Evolutionary conservation across 345 rosid genomes (phyloP).

Genomic region (Salix dunnii): DNA sequence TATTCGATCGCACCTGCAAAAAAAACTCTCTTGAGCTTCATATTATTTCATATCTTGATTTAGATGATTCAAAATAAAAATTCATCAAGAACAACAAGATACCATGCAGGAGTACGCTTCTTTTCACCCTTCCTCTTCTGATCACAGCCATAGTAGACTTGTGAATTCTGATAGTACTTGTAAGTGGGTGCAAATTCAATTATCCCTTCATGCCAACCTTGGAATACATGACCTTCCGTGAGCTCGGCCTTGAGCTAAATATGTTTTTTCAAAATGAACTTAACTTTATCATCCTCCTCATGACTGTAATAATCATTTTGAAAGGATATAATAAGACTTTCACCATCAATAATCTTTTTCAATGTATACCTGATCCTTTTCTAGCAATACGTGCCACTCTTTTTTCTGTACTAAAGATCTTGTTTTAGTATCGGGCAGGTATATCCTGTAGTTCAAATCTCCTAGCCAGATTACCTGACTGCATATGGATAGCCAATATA

Average conservation of each 20-base stretch:
- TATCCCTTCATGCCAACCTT: slow-evolving; percentile 90
- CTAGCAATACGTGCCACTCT: slow-evolving; percentile 81
- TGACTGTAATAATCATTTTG: neutral
- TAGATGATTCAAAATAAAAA: neutral
- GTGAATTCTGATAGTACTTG: slow-evolving; percentile 69
- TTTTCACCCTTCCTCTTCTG: slow-evolving; percentile 55
- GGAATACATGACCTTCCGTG: slow-evolving; percentile 65
- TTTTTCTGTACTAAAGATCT: slow-evolving; percentile 48
- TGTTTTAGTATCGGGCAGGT: slow-evolving; percentile 36
- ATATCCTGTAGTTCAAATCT: slow-evolving; percentile 94
- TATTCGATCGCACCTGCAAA: slow-evolving; percentile 38
- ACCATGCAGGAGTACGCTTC: slow-evolving; percentile 92
- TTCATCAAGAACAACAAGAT: neutral
- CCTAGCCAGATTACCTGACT: slow-evolving; percentile 94
- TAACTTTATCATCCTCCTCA: neutral
- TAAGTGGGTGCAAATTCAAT: slow-evolving; percentile 90
- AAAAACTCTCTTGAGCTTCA: neutral
- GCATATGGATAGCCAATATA: neutral
- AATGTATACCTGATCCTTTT: slow-evolving; percentile 71
- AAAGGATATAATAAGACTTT: too few species aligned
- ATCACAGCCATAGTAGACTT: slow-evolving; percentile 57
- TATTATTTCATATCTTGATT: neutral
- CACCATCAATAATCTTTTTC: neutral
- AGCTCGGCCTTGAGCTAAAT: slow-evolving; percentile 66
- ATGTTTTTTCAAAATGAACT: neutral